A percentile compares a stretch with the other conserved stretches of the same genome.
Conservation (phyloP, 2,329 filamentous ascomycete species). For the Exophiala calicioides region DNA sequence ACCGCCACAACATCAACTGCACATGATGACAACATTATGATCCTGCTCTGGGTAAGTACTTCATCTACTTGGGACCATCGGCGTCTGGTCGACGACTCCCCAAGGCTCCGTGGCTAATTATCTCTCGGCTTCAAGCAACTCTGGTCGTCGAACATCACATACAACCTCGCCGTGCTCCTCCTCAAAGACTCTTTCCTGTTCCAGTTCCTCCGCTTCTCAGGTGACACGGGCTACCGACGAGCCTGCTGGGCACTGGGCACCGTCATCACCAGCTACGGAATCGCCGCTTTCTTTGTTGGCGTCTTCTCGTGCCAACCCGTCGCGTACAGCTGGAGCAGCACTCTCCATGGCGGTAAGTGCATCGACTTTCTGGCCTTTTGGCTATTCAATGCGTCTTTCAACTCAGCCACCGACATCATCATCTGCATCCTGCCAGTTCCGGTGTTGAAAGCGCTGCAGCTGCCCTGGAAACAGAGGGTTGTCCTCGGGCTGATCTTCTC, state of each 20-base stretch:
- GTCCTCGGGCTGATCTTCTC: slow-evolving; percentile 26
- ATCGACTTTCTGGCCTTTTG: slow-evolving; percentile 34
- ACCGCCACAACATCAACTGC: too few species aligned
- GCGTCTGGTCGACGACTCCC: too few species aligned
- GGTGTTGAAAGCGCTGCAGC: slow-evolving; percentile 36
- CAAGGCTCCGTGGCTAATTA: not conserved
- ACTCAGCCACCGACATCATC: slow-evolving; percentile 40
- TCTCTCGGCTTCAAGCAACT: slow-evolving; percentile 5
- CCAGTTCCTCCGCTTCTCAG: slow-evolving; percentile 22
- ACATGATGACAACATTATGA: too few species aligned
- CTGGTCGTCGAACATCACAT: slow-evolving; percentile 18
- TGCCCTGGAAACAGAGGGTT: slow-evolving; percentile 23
- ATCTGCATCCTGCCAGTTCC: slow-evolving; percentile 40
- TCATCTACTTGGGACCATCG: too few species aligned
- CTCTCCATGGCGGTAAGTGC: slow-evolving; percentile 23
- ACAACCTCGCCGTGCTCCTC: slow-evolving; percentile 15
- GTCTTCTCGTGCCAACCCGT: slow-evolving; percentile 20
- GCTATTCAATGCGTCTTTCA: slow-evolving; percentile 38
- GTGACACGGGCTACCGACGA: slow-evolving; percentile 14
- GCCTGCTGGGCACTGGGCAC: slow-evolving; percentile 16
- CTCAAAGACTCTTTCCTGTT: slow-evolving; percentile 18
- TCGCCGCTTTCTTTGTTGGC: slow-evolving; percentile 15
- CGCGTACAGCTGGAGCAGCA: slow-evolving; percentile 13
- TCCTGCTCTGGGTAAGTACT: too few species aligned
- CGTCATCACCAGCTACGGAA: slow-evolving; percentile 15